Evolutionary conservation across 257 asterid species (phyloP).

Genomic region (Gentiana dahurica): DNA sequence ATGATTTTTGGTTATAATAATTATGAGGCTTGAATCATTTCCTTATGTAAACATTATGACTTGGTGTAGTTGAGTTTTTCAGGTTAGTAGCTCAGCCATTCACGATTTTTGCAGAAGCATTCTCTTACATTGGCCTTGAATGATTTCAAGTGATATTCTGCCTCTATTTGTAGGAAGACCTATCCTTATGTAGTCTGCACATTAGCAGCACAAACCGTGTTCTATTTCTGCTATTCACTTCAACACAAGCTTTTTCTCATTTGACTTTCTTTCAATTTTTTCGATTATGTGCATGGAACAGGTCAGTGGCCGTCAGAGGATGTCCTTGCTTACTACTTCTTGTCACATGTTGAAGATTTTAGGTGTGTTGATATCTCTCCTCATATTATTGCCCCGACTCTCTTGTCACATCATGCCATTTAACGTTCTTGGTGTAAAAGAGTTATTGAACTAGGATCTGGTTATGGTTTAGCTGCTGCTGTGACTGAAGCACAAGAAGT

Average conservation of each 20-base stretch:
- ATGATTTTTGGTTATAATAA: too few relatives aligned
- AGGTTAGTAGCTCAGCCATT: too few relatives aligned
- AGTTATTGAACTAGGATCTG: slow-evolving; percentile 88
- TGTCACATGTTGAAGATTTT: slow-evolving; percentile 44
- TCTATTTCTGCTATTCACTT: neutral
- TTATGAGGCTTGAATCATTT: too few relatives aligned
- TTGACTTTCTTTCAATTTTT: slow-evolving; percentile 3
- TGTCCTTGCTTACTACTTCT: slow-evolving; percentile 72
- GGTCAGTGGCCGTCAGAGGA: slow-evolving; percentile 99
- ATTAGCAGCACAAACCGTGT: neutral
- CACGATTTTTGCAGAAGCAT: too few relatives aligned
- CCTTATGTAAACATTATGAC: too few relatives aligned
- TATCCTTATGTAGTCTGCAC: neutral
- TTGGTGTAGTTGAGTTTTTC: too few relatives aligned
- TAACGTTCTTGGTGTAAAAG: slow-evolving; percentile 42
- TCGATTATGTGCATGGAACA: slow-evolving; percentile 21
- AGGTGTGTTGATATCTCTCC: slow-evolving; percentile 28
- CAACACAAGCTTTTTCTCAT: slow-evolving; percentile 1
- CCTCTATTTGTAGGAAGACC: neutral
- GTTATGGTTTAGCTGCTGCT: slow-evolving; percentile 83
- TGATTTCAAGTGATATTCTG: neutral
- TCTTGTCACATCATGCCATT: neutral
- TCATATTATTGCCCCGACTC: neutral
- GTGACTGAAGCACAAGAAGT: slow-evolving; percentile 72
- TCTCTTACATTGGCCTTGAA: neutral